Conservation (phyloP, 2,329 filamentous ascomycete genomes). For the Xylaria arbuscula region DNA sequence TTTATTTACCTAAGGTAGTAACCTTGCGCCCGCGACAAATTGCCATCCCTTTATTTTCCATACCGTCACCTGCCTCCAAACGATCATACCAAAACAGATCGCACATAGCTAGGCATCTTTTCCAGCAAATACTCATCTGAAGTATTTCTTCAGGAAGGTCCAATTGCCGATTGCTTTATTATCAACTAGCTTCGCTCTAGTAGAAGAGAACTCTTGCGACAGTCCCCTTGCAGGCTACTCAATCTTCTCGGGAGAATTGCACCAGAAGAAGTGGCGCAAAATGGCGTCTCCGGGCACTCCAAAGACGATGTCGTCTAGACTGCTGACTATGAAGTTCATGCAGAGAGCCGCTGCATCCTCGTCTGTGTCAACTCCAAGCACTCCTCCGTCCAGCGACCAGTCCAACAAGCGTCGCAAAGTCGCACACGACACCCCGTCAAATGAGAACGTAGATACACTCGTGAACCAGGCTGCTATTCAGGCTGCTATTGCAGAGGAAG, state of each 20-base stretch:
- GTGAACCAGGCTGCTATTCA: constrained; percentile 71
- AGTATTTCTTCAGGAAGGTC: neutral
- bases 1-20: neutral
- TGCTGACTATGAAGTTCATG: constrained; percentile 98
- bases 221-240: neutral
- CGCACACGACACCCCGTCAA: constrained; percentile 50
- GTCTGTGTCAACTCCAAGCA: constrained; percentile 57
- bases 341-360: constrained; percentile 81
- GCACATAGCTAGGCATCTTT: neutral
- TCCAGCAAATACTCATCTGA: neutral
- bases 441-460: constrained; percentile 55
- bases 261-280: constrained; percentile 32
- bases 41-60: neutral
- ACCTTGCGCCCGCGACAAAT: neutral
- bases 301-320: constrained; percentile 84
- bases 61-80: neutral
- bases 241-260: constrained; percentile 8
- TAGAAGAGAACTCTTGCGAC: neutral
- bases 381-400: constrained; percentile 60
- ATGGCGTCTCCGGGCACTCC: constrained; percentile 67
- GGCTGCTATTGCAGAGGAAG: constrained; percentile 73
- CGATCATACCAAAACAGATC: neutral
- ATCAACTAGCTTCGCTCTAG: neutral
- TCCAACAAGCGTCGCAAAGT: constrained; percentile 73
- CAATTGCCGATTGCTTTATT: neutral